Percentiles rank a stretch among this genome's conserved stretches.
Conservation (phyloP, 2,329 filamentous ascomycete species). For the Fusarium bulbicola region DNA sequence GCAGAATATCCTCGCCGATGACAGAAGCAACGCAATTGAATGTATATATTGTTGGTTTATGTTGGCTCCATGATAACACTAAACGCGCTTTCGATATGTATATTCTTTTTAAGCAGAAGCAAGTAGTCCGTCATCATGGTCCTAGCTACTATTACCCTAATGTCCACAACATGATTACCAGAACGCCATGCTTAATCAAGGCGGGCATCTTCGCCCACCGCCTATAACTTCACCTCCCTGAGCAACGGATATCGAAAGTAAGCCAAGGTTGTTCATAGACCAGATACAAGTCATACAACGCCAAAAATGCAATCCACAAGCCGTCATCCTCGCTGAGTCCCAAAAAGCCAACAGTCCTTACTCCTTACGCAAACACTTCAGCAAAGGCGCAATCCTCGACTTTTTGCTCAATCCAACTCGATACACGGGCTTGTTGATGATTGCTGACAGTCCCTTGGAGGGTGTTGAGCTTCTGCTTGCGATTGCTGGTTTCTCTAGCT, state of each 20-base stretch:
- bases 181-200: conserved; percentile 13
- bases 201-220: not conserved
- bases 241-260: not conserved
- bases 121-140: not conserved
- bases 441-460: conserved; percentile 30
- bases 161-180: conserved; percentile 1
- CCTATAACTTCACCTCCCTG: not conserved
- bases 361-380: conserved; percentile 66
- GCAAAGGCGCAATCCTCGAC: conserved; percentile 59
- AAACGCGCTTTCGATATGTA: not conserved
- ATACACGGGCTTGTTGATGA: conserved; percentile 53
- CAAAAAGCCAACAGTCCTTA: not conserved
- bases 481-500: not conserved
- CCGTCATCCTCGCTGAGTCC: not conserved
- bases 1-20: not conserved
- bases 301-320: not conserved
- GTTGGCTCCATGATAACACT: not conserved
- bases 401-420: conserved; percentile 62
- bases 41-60: not conserved
- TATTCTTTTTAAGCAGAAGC: not conserved
- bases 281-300: not conserved
- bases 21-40: not conserved
- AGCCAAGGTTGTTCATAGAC: not conserved
- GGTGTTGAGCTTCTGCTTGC: conserved; percentile 12
- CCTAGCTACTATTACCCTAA: not conserved